Percentiles rank a stretch among this genome's conserved stretches.
Evolutionary conservation across 345 rosid species (phyloP).

Genomic region (Dipteronia dyeriana): DNA sequence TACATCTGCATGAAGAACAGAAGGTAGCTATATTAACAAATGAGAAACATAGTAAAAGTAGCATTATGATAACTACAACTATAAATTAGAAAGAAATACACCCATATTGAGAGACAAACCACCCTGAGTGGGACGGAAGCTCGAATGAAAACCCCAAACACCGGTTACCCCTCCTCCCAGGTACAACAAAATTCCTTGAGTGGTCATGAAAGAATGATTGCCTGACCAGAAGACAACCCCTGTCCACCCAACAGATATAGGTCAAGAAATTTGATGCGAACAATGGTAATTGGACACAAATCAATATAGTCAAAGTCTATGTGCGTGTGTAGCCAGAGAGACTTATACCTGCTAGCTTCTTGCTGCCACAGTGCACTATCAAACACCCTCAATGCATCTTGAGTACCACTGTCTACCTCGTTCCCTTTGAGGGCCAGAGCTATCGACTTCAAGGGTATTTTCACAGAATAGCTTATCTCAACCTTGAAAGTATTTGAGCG

Average conservation of each 20-base stretch:
- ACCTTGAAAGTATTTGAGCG: constrained; percentile 57
- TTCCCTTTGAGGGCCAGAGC: constrained; percentile 49
- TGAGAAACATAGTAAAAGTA: neutral
- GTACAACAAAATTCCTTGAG: constrained; percentile 44
- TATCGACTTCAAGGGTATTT: constrained; percentile 59
- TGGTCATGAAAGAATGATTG: constrained; percentile 78
- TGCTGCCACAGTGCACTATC: constrained; percentile 81
- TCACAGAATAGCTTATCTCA: constrained; percentile 55
- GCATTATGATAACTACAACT: constrained; percentile 11
- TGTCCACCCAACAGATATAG: constrained; percentile 29
- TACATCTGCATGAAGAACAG: constrained; percentile 49
- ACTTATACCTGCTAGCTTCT: constrained; percentile 62
- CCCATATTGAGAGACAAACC: constrained; percentile 89
- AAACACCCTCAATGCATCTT: constrained; percentile 80
- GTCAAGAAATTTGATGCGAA: constrained; percentile 19
- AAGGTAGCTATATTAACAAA: constrained; percentile 7
- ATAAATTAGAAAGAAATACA: constrained; percentile 25
- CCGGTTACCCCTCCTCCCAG: constrained; percentile 75
- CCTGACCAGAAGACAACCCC: constrained; percentile 87
- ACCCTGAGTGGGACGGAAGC: constrained; percentile 81
- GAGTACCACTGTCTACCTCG: constrained; percentile 46
- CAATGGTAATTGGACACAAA: neutral
- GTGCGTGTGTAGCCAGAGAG: neutral
- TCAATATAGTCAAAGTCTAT: neutral
- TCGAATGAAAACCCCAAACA: constrained; percentile 76